phyloP scores from a whole-genome alignment of 2,329 filamentous ascomycete species.

The Colletotrichum horii region DNA sequence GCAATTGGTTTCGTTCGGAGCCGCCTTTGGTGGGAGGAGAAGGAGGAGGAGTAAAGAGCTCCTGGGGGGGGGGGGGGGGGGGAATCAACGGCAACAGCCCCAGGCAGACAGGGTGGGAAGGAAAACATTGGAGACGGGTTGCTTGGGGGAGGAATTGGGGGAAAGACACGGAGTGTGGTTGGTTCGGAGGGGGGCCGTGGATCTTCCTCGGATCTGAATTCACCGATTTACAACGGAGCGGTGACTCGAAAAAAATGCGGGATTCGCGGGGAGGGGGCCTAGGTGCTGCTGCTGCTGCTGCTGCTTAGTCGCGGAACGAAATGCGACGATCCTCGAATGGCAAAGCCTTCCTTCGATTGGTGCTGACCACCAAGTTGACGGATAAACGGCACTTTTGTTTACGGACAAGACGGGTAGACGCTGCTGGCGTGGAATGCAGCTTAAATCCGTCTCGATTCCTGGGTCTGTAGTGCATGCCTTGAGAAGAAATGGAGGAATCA shows the following conservation, averaged over 20 bases:
- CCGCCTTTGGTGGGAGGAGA: neutral
- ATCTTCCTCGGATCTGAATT: slow-evolving; percentile 3
- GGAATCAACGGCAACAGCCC: neutral
- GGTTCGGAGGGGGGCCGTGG: neutral
- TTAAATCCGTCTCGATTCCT: neutral
- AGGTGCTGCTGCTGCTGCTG: neutral
- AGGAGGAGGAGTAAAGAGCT: neutral
- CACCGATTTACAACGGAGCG: neutral
- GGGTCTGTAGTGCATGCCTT: neutral
- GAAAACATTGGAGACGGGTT: neutral
- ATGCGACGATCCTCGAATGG: neutral
- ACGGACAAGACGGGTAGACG: neutral
- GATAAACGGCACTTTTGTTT: neutral
- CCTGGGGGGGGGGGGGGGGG: neutral
- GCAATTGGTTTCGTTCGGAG: neutral
- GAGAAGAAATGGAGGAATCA: neutral
- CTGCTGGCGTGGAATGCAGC: neutral
- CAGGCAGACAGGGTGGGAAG: neutral
- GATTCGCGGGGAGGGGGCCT: neutral
- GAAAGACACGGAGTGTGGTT: neutral
- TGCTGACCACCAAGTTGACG: neutral
- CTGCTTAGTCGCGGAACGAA: neutral
- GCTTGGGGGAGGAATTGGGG: neutral
- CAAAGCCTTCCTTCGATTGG: neutral
- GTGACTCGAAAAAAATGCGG: neutral